phyloP scores from a whole-genome alignment of 129 eudicot species.

The Flaveria robusta region DNA sequence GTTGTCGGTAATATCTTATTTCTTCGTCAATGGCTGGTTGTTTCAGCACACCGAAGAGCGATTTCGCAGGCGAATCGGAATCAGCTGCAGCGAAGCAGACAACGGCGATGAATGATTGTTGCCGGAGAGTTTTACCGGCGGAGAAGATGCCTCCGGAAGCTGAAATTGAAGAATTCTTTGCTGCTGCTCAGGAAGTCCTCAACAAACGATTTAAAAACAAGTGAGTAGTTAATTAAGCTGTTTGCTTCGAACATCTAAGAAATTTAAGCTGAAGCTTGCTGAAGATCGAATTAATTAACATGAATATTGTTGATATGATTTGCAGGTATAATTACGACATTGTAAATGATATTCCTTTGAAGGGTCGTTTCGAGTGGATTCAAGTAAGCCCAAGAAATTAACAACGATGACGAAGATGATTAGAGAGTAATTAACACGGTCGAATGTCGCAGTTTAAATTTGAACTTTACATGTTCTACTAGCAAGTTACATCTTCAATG shows the following conservation, averaged over 20 bases:
- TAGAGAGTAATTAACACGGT: background rate
- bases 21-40: background rate
- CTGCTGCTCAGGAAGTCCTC: constrained; percentile 54
- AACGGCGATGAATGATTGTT: constrained; percentile 24
- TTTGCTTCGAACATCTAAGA: background rate
- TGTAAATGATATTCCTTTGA: constrained; percentile 63
- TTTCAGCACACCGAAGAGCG: constrained; percentile 41
- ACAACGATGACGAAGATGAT: constrained; percentile 16
- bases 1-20: no score
- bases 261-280: background rate
- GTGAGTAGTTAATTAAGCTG: constrained; percentile 34
- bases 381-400: constrained; percentile 41
- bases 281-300: no score
- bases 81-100: constrained; percentile 39
- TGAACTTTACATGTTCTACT: background rate
- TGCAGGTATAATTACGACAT: constrained; percentile 84
- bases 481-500: constrained; percentile 18
- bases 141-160: constrained; percentile 61
- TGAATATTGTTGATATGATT: background rate
- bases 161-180: constrained; percentile 76
- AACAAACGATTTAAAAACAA: constrained; percentile 57
- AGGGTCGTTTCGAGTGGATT: constrained; percentile 88
- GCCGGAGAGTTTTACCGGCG: constrained; percentile 40
- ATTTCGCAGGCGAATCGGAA: constrained; percentile 45
- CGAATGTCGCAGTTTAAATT: background rate